phyloP scores from a whole-genome alignment of 768 basidiomycete species.

The Russula earlei region DNA sequence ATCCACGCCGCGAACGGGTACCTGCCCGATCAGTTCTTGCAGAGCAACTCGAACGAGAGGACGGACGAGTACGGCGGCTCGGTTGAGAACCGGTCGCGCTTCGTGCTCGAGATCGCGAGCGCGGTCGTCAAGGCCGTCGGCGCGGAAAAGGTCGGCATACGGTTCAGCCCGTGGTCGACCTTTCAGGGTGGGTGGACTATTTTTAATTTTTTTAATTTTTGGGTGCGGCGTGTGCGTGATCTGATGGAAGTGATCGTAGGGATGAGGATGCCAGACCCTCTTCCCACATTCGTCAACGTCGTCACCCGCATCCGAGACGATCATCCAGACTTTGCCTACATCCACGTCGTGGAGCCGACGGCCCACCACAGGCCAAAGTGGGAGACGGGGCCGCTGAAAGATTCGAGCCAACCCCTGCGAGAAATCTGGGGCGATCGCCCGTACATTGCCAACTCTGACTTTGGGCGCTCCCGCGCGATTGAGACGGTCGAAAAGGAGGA shows the following conservation, averaged over 20 bases:
- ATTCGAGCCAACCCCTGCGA: conserved; percentile 21
- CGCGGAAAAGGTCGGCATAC: conserved; percentile 28
- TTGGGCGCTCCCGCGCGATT: conserved; percentile 20
- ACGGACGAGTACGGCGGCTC: conserved; percentile 40
- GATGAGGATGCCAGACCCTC: conserved; percentile 20
- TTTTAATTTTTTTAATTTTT: not conserved
- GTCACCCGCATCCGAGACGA: conserved; percentile 21
- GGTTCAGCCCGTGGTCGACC: conserved; percentile 26
- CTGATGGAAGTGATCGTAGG: not conserved
- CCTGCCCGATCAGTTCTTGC: conserved; percentile 32
- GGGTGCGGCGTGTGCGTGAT: too few species aligned
- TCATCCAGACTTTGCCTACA: conserved; percentile 15
- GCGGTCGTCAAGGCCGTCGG: conserved; percentile 31
- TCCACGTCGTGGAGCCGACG: conserved; percentile 27
- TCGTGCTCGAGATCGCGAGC: conserved; percentile 32
- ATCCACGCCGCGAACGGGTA: conserved; percentile 27
- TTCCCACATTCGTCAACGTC: conserved; percentile 25
- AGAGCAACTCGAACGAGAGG: conserved; percentile 30
- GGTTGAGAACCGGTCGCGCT: conserved; percentile 36
- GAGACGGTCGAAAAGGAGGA: conserved; percentile 10
- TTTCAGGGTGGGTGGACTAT: not conserved
- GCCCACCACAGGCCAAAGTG: not conserved
- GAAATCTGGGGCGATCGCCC: conserved; percentile 21
- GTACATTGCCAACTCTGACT: conserved; percentile 23
- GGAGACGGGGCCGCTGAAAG: not conserved